phyloP scores from a whole-genome alignment of 176 grass and related monocot genomes.

The barley (Hordeum vulgare) region MorexV3_pseudomolecules_assembly NC_058524.1:44711508-44712007 shows the following conservation, averaged over 20 bases:
- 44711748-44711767: constrained; percentile 29
- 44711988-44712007: not conserved
- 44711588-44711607: not conserved
- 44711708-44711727: not conserved
- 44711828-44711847: not conserved
- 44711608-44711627: not conserved
- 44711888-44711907: not conserved
- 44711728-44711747: constrained; percentile 34
- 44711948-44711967: not conserved
- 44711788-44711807: not conserved
- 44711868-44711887: not conserved
- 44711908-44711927: not conserved
- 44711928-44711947: not conserved
- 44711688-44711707: not conserved
- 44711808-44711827: not conserved
- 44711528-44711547: not conserved
- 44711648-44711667: not conserved
- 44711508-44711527: not conserved
- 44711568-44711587: constrained; percentile 7
- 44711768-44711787: constrained; percentile 10
- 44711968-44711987: not conserved
- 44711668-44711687: not conserved
- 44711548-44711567: not conserved
- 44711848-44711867: not conserved
- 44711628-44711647: not conserved